Evolutionary conservation across 805 yeast species (phyloP).

Genomic region (Candida peoriensis): DNA sequence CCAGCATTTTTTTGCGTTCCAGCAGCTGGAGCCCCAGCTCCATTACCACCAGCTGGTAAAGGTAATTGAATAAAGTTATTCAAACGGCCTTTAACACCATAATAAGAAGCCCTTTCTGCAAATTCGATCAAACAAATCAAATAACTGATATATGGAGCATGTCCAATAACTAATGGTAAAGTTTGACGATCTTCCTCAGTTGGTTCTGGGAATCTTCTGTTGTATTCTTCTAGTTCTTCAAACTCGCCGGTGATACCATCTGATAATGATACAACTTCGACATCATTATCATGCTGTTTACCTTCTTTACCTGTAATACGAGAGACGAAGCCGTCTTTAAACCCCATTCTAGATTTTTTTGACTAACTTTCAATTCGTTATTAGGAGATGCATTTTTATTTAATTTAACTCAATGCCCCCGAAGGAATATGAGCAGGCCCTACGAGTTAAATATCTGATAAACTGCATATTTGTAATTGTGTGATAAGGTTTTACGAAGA

Average conservation of each 20-base stretch:
- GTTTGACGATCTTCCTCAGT: constrained; percentile 39
- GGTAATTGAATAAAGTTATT: constrained; percentile 69
- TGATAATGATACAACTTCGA: not conserved
- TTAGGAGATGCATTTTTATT: no score
- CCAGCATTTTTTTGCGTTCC: constrained; percentile 32
- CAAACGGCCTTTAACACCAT: constrained; percentile 70
- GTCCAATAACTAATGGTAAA: constrained; percentile 35
- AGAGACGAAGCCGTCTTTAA: no score
- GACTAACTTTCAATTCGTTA: no score
- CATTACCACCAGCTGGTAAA: constrained; percentile 34
- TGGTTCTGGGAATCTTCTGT: constrained; percentile 23
- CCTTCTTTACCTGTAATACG: no score
- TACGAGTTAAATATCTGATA: no score
- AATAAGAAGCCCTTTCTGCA: constrained; percentile 77
- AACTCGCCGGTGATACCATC: not conserved
- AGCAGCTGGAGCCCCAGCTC: constrained; percentile 18
- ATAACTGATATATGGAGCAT: constrained; percentile 42
- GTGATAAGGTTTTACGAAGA: no score
- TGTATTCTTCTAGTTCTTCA: constrained; percentile 5
- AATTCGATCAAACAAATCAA: constrained; percentile 63
- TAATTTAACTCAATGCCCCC: no score
- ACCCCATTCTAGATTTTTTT: no score
- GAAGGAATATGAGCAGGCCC: no score
- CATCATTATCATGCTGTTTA: not conserved
- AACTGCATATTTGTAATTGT: no score